phyloP scores from a whole-genome alignment of 75 land plant species.

The Sequoiadendron giganteum region DNA sequence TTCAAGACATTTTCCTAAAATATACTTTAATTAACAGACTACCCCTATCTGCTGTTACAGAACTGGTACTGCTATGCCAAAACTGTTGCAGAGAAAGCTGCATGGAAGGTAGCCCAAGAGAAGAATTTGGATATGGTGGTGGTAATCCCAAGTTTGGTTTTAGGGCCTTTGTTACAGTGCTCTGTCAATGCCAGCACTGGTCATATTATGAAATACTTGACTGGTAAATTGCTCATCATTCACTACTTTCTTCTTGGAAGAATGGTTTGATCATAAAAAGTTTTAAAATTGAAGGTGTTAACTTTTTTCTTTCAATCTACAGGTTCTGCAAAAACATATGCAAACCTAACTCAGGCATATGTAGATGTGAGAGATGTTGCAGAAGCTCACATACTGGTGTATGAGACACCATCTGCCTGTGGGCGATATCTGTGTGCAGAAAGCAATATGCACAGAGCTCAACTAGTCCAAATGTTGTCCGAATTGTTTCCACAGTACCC shows the following conservation, averaged over 20 bases:
- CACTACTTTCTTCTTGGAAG: too few relatives aligned
- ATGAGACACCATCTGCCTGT: neutral
- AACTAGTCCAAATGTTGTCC: conserved; percentile 17
- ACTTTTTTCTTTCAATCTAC: neutral
- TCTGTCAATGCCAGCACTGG: conserved; percentile 43
- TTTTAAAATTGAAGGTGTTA: too few relatives aligned
- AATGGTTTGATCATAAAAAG: too few relatives aligned
- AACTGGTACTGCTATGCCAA: too few relatives aligned
- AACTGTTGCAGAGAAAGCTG: too few relatives aligned
- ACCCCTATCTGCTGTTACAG: neutral
- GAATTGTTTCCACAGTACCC: conserved; percentile 26
- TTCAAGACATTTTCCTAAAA: too few relatives aligned
- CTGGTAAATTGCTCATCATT: conserved; percentile 36
- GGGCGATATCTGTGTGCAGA: conserved; percentile 40
- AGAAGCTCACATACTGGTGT: conserved; percentile 17
- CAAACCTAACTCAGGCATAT: neutral
- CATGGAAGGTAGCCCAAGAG: conserved; percentile 28
- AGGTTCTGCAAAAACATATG: neutral
- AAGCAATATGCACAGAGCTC: conserved; percentile 21
- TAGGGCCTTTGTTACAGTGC: conserved; percentile 55
- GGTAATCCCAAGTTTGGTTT: conserved; percentile 38
- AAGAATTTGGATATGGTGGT: conserved; percentile 39
- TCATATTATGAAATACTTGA: conserved; percentile 43
- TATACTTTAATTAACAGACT: too few relatives aligned
- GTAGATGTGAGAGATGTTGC: conserved; percentile 34